Evolutionary conservation across 2,329 filamentous ascomycete genomes (phyloP).

Genomic region (Paecilomyces sp.): DNA sequence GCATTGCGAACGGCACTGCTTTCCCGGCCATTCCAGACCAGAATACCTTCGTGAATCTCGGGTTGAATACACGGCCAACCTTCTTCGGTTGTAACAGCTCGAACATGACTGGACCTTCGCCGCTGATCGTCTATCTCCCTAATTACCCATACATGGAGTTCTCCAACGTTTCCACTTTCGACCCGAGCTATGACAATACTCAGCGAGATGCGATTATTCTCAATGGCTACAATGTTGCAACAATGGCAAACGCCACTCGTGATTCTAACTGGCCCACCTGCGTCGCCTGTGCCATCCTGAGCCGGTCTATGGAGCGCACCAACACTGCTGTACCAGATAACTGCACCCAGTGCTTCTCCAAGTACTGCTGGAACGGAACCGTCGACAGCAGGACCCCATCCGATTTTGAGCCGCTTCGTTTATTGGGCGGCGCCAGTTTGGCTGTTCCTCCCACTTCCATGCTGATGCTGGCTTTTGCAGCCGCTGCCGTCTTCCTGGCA

Average conservation of each 20-base stretch:
- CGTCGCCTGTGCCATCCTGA: conserved; percentile 79
- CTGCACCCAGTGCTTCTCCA: conserved; percentile 68
- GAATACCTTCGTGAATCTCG: conserved; percentile 72
- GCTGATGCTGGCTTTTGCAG: neutral
- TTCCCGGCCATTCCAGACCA: conserved; percentile 67
- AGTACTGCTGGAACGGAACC: conserved; percentile 94
- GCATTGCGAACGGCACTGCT: conserved; percentile 58
- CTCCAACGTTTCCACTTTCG: conserved; percentile 76
- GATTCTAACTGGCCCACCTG: conserved; percentile 73
- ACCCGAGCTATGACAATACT: conserved; percentile 53
- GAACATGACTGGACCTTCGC: conserved; percentile 53
- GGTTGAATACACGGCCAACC: conserved; percentile 64
- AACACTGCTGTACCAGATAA: conserved; percentile 59
- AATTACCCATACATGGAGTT: conserved; percentile 71
- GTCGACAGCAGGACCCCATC: conserved; percentile 31
- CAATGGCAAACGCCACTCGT: conserved; percentile 70
- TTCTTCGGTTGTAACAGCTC: conserved; percentile 71
- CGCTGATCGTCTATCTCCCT: conserved; percentile 80
- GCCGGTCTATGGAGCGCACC: conserved; percentile 66
- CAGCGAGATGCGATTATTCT: conserved; percentile 73
- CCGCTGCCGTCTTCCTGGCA: neutral
- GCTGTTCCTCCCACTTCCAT: neutral
- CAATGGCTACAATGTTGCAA: conserved; percentile 81
- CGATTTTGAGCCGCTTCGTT: conserved; percentile 34
- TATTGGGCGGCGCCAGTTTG: neutral